Base-by-base conservation (phyloP, 352 stramenopile species). In the Phytophthora boehmeriae region DNA sequence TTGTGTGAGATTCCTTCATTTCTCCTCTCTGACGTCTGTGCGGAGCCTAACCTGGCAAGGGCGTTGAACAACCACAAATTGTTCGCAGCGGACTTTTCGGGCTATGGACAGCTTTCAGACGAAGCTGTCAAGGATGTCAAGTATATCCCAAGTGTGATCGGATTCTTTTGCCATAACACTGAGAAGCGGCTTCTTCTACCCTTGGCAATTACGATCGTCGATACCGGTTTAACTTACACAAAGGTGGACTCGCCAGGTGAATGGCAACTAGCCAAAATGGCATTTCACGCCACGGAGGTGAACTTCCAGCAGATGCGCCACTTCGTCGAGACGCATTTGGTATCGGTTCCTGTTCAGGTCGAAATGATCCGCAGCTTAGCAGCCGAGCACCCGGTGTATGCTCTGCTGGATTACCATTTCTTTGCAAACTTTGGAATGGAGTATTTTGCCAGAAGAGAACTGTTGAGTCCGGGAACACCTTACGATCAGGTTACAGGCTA, bases 251-350 rank as follows among this genome's bases (percentile, higher is more conserved):
- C 63, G 20, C 27, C 36, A 14, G 59, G 42, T 0, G 67, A 80
- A 22, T 80, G 71, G 71, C 66, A 63, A 28, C 28, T 80, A 17
- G 71, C 71, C 23, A 80, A 80, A 54, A 76, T 76, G 67, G 71
- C 71, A 16, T 44, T 80, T 16, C 57, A 80, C 44, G 68, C 67
- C 0, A 68, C 63, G 2, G 67, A 76, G 48, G 36, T 70, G 23
- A 75, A 72, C 28, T 68, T 72, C 59, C 67, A 73, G 53, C 35
- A 60, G 27, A 56, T 60, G 41, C 25, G 43, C 4, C 62, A 65
- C 20, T 61, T 70, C 2, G 63, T 66, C 2, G 54, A 73, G 32
- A 75, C 63, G 0, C 68, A 74, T 27, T 55, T 68, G 8, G 22
- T 82, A 14, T 71, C 57, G 0, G 62, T 77, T 10, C 73, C 73